Evolutionary conservation across 1,139 yeast genomes (phyloP), one percentile per base, ranked within the genome.

Genomic region (Citeromyces hawaiiensis): DNA sequence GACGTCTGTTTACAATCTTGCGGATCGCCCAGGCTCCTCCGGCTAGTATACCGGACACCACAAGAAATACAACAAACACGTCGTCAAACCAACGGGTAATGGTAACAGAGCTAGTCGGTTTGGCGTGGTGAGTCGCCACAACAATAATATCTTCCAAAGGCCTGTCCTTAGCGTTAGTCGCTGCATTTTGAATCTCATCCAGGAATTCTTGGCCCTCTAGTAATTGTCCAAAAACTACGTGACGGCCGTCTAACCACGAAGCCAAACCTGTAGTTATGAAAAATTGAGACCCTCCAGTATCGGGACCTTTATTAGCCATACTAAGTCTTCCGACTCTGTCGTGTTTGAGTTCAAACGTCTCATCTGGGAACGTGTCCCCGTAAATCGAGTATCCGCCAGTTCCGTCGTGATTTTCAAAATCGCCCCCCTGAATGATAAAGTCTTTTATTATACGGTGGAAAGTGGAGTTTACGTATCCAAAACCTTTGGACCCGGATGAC

Each of bases 341-440:
- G 63, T 81, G 91, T 49, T 63, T 73, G 51, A 76, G 50, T 44
- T 59, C 46, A 52, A 82, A 82, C 62, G 78, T 79, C 60, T 82
- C 91, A 57, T 82, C 93, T 34, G 70, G 69, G 50, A 79, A 74
- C 50, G 71, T 70, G 51, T 66, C 68, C 43, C 88, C 91, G 60
- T 75, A 81, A 58, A 79, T 78, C 36, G 86, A 76, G 56, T 72
- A 72, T 45, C 91, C 91, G 48, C 91, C 91, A 42, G 76, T 70
- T 49, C 85, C 85, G 56, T 72, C 70, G 50, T 70, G 71, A 55
- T 75, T 66, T 56, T 80, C 75, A 64, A 78, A 76, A 59, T 79
- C 85, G 60, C 93, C 93, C 55, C 88, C 88, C 63, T 82, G 93
- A 52, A 81, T 72, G 85, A 82, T 79, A 61, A 82, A 82, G 44